These are phyloP conservation scores for Candida nonsorbophila DNA, from an alignment of 805 yeast species.

Conservation along the genomic window DNA sequence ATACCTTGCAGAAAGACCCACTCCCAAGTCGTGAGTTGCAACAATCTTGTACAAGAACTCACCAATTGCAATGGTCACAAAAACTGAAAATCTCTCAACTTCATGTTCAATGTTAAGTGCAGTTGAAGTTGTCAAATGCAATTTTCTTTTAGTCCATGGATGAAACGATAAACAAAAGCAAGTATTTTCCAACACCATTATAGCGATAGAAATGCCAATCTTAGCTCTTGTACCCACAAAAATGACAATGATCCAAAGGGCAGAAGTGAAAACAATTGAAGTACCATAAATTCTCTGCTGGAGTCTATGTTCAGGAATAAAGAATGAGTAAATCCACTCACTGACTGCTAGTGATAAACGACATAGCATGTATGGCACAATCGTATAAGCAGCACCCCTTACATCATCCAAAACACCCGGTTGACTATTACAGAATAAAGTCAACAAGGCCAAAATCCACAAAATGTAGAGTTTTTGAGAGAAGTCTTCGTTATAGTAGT, in stretches of 20 bases:
- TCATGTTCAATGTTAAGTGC: conserved; percentile 65
- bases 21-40: conserved; percentile 41
- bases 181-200: conserved; percentile 37
- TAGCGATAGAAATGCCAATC: conserved; percentile 38
- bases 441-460: conserved; percentile 48
- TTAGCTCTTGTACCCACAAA: conserved; percentile 42
- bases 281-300: conserved; percentile 42
- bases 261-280: conserved; percentile 25
- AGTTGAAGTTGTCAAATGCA: conserved; percentile 45
- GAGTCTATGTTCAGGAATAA: conserved; percentile 43
- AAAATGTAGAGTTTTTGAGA: conserved; percentile 47
- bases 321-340: conserved; percentile 37
- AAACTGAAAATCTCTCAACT: conserved; percentile 54
- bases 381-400: conserved; percentile 36
- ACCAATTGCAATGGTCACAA: conserved; percentile 61
- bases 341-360: conserved; percentile 32
- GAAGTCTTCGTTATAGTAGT: conserved; percentile 57
- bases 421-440: conserved; percentile 49
- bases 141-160: conserved; percentile 40
- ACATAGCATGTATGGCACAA: conserved; percentile 46
- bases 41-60: conserved; percentile 55
- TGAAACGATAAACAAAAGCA: conserved; percentile 36
- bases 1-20: conserved; percentile 38
- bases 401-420: conserved; percentile 26
- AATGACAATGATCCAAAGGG: conserved; percentile 49